These are phyloP conservation scores for Tetrahymena thermophila DNA, from an alignment of 73 alveolate genomes.

Conservation along the genomic window DNA sequence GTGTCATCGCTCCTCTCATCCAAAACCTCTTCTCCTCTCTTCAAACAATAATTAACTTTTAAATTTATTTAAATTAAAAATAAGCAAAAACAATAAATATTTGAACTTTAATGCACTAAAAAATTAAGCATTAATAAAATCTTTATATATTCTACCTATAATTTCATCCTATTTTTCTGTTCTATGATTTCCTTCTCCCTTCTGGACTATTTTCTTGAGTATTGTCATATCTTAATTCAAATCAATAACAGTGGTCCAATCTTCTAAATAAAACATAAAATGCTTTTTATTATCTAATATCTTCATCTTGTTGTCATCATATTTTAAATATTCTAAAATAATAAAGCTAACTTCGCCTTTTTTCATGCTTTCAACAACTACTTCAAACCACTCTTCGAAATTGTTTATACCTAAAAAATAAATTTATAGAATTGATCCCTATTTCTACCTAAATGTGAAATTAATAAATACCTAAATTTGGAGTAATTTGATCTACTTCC, in stretches of 20 bases:
- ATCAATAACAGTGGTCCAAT: conserved; percentile 35
- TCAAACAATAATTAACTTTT: background rate
- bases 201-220: background rate
- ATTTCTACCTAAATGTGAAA: background rate
- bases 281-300: conserved; percentile 13
- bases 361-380: conserved; percentile 23
- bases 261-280: conserved; percentile 2
- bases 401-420: background rate
- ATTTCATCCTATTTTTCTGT: conserved; percentile 34
- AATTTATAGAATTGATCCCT: background rate
- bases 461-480: background rate
- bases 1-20: background rate
- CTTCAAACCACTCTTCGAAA: conserved; percentile 16
- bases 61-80: no score
- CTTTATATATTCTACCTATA: background rate
- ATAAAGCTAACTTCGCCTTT: conserved; percentile 10
- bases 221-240: conserved; percentile 14
- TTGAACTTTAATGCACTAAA: background rate
- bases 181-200: conserved; percentile 29
- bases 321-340: conserved; percentile 19
- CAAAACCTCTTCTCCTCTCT: background rate
- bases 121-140: background rate
- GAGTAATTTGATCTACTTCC: background rate
- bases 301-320: conserved; percentile 21
- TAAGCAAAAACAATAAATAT: background rate